phyloP scores from a whole-genome alignment of 2,329 filamentous ascomycete species.

The Aspergillus ochraceoroseus region DNA sequence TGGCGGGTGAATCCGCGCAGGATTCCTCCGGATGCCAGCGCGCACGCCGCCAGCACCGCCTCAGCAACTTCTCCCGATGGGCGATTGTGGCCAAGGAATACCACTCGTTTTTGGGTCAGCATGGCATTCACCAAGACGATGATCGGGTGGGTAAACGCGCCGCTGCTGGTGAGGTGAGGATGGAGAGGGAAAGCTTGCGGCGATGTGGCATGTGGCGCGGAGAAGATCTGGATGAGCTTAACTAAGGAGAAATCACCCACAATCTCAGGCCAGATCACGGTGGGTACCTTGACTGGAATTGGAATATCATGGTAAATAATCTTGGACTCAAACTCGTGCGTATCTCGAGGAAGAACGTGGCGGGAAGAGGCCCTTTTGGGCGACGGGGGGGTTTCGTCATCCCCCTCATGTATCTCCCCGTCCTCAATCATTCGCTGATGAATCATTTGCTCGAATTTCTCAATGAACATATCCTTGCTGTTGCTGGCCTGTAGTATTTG shows the following conservation, averaged over 20 bases:
- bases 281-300: constrained; percentile 93
- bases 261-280: constrained; percentile 87
- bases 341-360: constrained; percentile 82
- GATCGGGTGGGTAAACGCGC: constrained; percentile 83
- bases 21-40: constrained; percentile 86
- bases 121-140: constrained; percentile 92
- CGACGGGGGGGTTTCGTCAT: constrained; percentile 36
- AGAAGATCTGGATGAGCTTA: constrained; percentile 94
- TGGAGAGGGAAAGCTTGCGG: constrained; percentile 82
- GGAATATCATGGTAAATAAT: constrained; percentile 96
- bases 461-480: constrained; percentile 91
- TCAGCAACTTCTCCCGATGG: constrained; percentile 95
- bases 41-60: constrained; percentile 95
- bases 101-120: constrained; percentile 90
- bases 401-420: constrained; percentile 30
- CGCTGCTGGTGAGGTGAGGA: constrained; percentile 88
- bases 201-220: constrained; percentile 71
- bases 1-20: constrained; percentile 90
- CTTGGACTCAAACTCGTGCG: constrained; percentile 93
- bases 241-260: constrained; percentile 97
- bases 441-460: constrained; percentile 96
- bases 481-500: constrained; percentile 84
- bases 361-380: constrained; percentile 58
- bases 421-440: constrained; percentile 71
- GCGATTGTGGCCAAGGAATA: constrained; percentile 92